phyloP scores from a whole-genome alignment of 129 eudicot genomes.

The Cynara cardunculus region DNA sequence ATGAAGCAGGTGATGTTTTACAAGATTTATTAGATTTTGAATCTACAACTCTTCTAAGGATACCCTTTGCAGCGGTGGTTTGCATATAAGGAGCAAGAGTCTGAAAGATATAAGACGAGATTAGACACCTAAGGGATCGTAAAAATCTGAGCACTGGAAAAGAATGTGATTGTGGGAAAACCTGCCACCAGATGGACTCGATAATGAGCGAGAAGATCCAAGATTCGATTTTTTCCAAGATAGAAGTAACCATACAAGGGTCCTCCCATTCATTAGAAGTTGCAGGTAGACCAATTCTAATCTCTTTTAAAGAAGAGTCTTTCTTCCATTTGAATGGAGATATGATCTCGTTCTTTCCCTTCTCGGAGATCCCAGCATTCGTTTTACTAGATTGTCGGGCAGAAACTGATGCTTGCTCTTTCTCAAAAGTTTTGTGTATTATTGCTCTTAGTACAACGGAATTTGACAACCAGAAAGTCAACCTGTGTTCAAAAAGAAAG shows the following conservation, averaged over 20 bases:
- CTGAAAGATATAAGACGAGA: constrained; percentile 33
- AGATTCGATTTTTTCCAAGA: constrained; percentile 69
- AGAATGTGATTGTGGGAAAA: constrained; percentile 12
- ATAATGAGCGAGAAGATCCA: constrained; percentile 85
- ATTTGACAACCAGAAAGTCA: constrained; percentile 94
- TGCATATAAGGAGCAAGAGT: constrained; percentile 91
- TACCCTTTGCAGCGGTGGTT: constrained; percentile 50
- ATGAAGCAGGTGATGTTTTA: constrained; percentile 38
- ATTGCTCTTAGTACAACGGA: constrained; percentile 68
- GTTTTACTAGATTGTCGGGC: constrained; percentile 15
- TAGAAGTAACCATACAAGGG: constrained; percentile 43
- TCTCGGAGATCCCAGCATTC: constrained; percentile 8
- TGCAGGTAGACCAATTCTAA: constrained; percentile 15
- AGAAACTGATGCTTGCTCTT: constrained; percentile 26
- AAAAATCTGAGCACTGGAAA: background rate
- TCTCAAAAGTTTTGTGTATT: constrained; percentile 37
- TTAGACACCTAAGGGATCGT: background rate
- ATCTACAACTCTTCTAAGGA: constrained; percentile 29
- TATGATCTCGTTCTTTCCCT: constrained; percentile 28
- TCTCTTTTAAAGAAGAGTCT: constrained; percentile 28
- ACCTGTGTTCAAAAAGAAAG: constrained; percentile 42
- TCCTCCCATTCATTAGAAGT: constrained; percentile 47
- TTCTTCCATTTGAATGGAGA: constrained; percentile 43
- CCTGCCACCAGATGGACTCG: constrained; percentile 99
- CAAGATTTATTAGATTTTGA: constrained; percentile 27